Conservation (phyloP, 2,329 filamentous ascomycete species). For the Ascochyta lentis region DNA sequence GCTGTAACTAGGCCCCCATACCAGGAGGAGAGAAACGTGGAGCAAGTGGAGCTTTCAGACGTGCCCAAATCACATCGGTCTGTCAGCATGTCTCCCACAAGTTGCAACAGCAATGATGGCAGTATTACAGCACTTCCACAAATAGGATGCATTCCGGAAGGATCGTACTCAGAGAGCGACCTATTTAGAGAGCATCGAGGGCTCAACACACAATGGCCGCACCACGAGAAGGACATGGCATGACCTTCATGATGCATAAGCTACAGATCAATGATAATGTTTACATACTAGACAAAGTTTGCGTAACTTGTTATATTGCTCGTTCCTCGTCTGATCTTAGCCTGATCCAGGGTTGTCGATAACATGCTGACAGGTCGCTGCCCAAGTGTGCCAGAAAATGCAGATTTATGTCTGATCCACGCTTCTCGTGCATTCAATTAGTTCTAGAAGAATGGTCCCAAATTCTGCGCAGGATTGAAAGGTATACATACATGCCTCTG, state of each 20-base stretch:
- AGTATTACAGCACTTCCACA: slow-evolving; percentile 23
- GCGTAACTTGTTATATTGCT: no score
- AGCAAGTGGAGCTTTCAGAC: slow-evolving; percentile 2
- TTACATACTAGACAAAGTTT: neutral
- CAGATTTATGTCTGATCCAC: no score
- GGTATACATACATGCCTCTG: no score
- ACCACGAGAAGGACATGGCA: neutral
- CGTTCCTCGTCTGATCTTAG: no score
- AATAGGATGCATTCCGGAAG: slow-evolving; percentile 26
- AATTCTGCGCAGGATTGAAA: no score
- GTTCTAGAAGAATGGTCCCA: no score
- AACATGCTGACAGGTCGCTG: no score
- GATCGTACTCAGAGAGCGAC: slow-evolving; percentile 7
- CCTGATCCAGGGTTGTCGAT: no score
- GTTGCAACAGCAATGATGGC: slow-evolving; percentile 3
- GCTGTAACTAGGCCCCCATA: slow-evolving; percentile 16
- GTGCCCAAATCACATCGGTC: neutral
- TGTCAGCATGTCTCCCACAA: neutral
- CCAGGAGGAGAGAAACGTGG: neutral
- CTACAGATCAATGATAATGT: neutral
- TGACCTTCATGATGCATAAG: neutral
- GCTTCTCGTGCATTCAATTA: no score
- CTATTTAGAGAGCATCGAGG: neutral
- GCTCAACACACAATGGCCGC: neutral
- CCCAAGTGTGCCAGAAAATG: no score